Conservation (phyloP, 75 land plant species). For the Larix kaempferi region DNA sequence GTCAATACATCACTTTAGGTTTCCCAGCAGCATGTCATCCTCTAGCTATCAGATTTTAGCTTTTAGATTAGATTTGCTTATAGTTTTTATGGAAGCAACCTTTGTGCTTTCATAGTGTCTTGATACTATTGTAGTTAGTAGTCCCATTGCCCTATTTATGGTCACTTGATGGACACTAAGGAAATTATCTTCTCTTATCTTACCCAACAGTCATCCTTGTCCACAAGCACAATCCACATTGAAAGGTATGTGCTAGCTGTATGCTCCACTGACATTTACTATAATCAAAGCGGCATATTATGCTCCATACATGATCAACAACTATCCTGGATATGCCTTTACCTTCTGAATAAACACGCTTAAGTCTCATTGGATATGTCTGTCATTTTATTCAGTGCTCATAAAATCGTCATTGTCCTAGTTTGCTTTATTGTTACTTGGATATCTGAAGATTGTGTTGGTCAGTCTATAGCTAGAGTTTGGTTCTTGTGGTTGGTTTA, state of each 20-base stretch:
- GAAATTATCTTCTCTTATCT: too few relatives aligned
- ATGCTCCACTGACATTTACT: neutral
- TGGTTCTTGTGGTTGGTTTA: neutral
- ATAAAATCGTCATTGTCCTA: slow-evolving; percentile 1
- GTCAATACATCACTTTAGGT: too few relatives aligned
- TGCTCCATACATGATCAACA: neutral
- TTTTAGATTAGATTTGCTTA: too few relatives aligned
- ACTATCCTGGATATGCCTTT: neutral
- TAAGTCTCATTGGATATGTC: neutral
- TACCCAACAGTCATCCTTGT: neutral
- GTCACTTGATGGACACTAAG: too few relatives aligned
- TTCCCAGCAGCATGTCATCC: too few relatives aligned
- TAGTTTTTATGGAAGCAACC: too few relatives aligned
- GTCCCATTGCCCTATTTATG: too few relatives aligned
- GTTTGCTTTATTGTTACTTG: neutral
- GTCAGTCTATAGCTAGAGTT: neutral
- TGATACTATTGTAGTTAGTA: too few relatives aligned
- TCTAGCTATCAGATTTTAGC: too few relatives aligned
- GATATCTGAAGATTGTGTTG: neutral
- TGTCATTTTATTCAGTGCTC: neutral
- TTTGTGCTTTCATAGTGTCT: too few relatives aligned
- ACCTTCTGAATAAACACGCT: neutral
- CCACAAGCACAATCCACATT: neutral
- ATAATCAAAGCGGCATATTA: neutral
- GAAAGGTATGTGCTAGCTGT: neutral